Evolutionary conservation across 768 basidiomycete genomes (phyloP), one percentile per base, ranked within the genome.

Genomic region (Porphyrellus cyaneotinctus): DNA sequence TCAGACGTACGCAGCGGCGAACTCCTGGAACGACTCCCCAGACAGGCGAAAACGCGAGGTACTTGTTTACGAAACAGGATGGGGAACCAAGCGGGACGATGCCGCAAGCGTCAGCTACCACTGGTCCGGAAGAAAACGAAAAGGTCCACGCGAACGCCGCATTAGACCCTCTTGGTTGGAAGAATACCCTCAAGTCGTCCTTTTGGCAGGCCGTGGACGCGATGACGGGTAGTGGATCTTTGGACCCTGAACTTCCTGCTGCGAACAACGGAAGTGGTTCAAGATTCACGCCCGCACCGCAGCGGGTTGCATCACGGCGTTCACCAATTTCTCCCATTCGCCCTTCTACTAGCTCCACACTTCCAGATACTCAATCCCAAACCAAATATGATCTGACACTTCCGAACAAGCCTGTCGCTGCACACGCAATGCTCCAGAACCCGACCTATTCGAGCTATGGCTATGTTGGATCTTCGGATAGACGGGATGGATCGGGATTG

Each of bases 131-230:
- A 18, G 44, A 38, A 11, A 33, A 43, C 13, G 17, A 10, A 24
- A 47, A 6, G 23, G 31, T 15, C 45, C 36, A 6, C 6, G 26
- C 13, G 7, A 22, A 51, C 14, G 39, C 41, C 15, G 37, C 33
- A 10, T 23, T 39, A 4, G 73, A 62, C 24, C 22, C 49, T 15
- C 43, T 71, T 8, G 65, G 72, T 22, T 80, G 79, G 79, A 72
- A 73, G 11, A 58, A 67, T 17, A 70, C 73, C 22, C 45, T 80
- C 58, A 73, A 64, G 52, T 73, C 74, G 17, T 76, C 76, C 32
- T 62, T 82, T 12, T 72, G 76, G 47, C 72, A 73, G 49, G 79
- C 78, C 6, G 74, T 82, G 58, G 78, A 76, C 58, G 70, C 75
- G 2, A 76, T 82, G 45, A 74, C 78, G 36, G 70, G 75, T n/a